Conservation (phyloP, 495 filamentous ascomycete species). For the Bacidia rubella region DNA sequence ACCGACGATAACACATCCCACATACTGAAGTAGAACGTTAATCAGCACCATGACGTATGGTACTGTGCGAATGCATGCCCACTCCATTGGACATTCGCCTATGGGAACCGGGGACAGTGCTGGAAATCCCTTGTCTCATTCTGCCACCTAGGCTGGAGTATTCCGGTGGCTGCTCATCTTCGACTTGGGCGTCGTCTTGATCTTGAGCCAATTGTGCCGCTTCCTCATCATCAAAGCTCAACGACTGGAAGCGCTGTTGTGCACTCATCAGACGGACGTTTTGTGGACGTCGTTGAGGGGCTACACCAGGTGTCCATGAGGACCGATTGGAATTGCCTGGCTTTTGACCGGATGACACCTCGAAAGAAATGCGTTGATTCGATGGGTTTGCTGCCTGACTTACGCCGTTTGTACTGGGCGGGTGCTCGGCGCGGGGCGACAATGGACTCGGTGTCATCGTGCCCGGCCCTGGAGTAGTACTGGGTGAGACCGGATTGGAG, state of each 20-base stretch:
- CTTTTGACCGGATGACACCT: background rate
- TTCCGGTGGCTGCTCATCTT: background rate
- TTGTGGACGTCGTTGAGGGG: background rate
- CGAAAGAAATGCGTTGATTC: background rate
- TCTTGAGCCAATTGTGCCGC: background rate
- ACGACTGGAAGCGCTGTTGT: conserved; percentile 13
- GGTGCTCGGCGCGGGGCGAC: background rate
- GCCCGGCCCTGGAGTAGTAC: background rate
- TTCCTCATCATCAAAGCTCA: conserved; percentile 11
- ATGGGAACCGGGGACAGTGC: background rate
- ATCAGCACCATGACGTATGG: background rate
- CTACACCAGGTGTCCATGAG: background rate
- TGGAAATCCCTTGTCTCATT: background rate
- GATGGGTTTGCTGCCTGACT: background rate
- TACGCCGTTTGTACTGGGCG: background rate
- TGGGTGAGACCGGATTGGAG: background rate
- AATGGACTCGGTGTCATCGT: background rate
- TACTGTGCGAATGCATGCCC: background rate
- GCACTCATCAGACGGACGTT: background rate
- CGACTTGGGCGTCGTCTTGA: background rate
- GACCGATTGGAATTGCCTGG: conserved; percentile 2
- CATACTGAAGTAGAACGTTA: background rate
- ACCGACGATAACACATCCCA: too few relatives aligned
- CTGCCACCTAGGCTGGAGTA: background rate
- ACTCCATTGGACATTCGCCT: background rate